These are phyloP conservation scores for Candida montana DNA, from an alignment of 805 yeast species.

Conservation along the genomic window DNA sequence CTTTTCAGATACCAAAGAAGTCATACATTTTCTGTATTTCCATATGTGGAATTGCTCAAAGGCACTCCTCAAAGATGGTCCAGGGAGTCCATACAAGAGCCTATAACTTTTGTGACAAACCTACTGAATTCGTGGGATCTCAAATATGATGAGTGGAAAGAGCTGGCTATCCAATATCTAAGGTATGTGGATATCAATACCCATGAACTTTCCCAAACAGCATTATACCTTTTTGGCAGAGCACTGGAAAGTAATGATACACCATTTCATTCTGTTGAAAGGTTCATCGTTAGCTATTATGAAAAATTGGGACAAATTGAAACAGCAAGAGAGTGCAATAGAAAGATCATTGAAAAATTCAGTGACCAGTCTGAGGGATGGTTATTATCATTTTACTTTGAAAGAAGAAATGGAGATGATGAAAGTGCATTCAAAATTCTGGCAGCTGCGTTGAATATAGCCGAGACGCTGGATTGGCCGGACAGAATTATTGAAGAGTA, in stretches of 20 bases:
- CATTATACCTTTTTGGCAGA: neutral
- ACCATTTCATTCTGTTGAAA: slow-evolving; percentile 40
- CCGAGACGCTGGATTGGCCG: slow-evolving; percentile 41
- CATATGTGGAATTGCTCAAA: slow-evolving; percentile 14
- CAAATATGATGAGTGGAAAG: slow-evolving; percentile 31
- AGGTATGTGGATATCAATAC: neutral
- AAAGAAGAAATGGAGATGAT: slow-evolving; percentile 26
- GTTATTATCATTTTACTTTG: slow-evolving; percentile 40
- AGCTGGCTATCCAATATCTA: slow-evolving; percentile 22
- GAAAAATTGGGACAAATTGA: slow-evolving; percentile 28
- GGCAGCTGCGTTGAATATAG: slow-evolving; percentile 26
- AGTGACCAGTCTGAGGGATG: slow-evolving; percentile 40
- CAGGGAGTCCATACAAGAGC: neutral
- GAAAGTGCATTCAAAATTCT: slow-evolving; percentile 27
- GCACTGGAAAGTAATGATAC: slow-evolving; percentile 21
- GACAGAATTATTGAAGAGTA: slow-evolving; percentile 44
- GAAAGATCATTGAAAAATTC: slow-evolving; percentile 24
- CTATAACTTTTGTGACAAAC: neutral
- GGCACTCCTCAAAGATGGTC: slow-evolving; percentile 2
- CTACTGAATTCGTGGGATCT: neutral
- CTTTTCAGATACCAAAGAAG: slow-evolving; percentile 8
- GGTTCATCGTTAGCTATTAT: slow-evolving; percentile 31
- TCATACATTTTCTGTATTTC: slow-evolving; percentile 7
- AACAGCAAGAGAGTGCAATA: slow-evolving; percentile 25
- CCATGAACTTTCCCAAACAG: neutral